Evolutionary conservation across 371 early-diverging fungal genomes (phyloP).

Genomic region (Fennellomyces sp.): DNA sequence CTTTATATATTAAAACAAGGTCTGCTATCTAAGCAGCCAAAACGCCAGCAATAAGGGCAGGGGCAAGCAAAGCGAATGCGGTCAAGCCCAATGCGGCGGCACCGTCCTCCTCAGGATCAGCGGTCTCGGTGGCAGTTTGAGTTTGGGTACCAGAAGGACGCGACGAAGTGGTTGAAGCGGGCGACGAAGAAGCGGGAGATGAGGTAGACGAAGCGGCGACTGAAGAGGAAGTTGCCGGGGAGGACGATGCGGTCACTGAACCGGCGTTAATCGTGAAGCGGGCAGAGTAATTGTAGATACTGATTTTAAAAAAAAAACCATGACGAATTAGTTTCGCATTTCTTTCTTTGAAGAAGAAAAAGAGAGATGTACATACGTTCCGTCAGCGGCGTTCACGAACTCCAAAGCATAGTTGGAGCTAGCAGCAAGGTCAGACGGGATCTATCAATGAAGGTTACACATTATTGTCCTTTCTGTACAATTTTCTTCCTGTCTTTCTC

Average conservation of each 20-base stretch:
- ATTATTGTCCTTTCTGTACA: background rate
- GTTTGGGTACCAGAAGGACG: background rate
- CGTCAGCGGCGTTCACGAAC: constrained; percentile 6
- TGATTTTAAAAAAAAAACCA: background rate
- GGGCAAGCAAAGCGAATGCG: background rate
- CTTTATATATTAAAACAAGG: too few relatives aligned
- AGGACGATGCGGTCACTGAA: background rate
- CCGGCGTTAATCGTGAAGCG: constrained; percentile 9
- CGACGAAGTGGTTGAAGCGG: background rate
- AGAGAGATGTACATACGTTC: background rate
- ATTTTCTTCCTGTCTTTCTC: background rate
- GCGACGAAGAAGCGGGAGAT: background rate
- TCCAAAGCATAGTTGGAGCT: constrained; percentile 12
- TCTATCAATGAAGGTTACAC: constrained; percentile 11
- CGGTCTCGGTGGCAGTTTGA: background rate
- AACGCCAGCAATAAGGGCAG: background rate
- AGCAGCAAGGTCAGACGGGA: constrained; percentile 11
- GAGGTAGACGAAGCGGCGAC: background rate
- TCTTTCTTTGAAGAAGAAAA: too few relatives aligned
- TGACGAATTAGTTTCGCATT: background rate
- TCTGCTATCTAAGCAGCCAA: background rate
- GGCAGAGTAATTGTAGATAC: constrained; percentile 13
- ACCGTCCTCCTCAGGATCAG: background rate
- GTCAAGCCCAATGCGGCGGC: background rate
- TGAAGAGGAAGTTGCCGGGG: constrained; percentile 5